Evolutionary conservation across 2,329 filamentous ascomycete species (phyloP), one percentile per base, ranked within the genome.

Genomic region (Zopfia rhizophila): DNA sequence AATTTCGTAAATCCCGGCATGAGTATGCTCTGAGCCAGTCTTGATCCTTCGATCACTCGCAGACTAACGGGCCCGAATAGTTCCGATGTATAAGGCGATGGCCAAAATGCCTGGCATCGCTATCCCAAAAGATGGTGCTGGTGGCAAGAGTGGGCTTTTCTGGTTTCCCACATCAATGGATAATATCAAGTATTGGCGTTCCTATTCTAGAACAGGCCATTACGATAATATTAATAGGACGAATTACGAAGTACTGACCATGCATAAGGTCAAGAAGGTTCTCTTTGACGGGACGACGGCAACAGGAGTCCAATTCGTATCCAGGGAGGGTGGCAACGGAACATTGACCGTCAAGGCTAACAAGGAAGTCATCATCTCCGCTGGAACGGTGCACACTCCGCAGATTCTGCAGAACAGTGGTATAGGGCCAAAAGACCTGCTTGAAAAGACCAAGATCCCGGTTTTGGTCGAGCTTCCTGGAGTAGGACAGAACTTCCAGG

Each of bases 401-500:
- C 80, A 85, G 58, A 63, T 87, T 3, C 72, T 87, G 2, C 83
- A 87, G 55, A 68, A 85, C 1, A 85, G 82, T 0, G 84, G 84
- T 0, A 76, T 87, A 19, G 84, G 84, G 3, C 6, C 51, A 1
- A 38, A 40, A 17, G 45, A 49, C 4, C 17, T 50, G 3, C 40
- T 56, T 8, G 27, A 28, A 4, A 35, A 40, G n/a, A 38, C 48
- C n/a, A 32, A 35, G 0, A 58, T 61, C 10, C 3, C 17, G 1
- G 64, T 80, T 0, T 48, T 84, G 12, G 73, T 78, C 5, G 75
- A 86, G 50, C 79, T 84, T 1, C 77, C 79, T 0, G 81, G 85
- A 16, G 83, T 88, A 1, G 85, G 85, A 1, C 78, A 79, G 46
- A 84, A 87, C 64, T 72, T 88, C n/a, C n/a, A n/a, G n/a, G n/a